Conservation (phyloP, 106 monocot species). For the Platanthera guangdongensis region DNA sequence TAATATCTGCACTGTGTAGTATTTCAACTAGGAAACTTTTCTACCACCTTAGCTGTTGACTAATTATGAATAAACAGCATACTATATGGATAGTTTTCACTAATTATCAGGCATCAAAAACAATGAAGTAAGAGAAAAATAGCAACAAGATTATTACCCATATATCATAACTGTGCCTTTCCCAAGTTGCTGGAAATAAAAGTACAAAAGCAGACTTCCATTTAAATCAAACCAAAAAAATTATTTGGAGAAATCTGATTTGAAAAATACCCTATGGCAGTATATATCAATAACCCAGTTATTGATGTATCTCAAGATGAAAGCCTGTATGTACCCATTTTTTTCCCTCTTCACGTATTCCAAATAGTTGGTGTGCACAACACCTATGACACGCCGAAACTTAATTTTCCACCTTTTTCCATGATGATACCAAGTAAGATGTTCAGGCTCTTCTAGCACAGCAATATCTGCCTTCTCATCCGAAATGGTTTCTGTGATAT, state of each 20-base stretch:
- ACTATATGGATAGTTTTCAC: not conserved
- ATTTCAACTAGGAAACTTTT: not conserved
- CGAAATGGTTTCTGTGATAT: constrained; percentile 64
- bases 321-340: constrained; percentile 57
- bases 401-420: constrained; percentile 84
- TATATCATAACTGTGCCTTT: not conserved
- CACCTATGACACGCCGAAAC: constrained; percentile 67
- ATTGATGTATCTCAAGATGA: constrained; percentile 64
- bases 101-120: not conserved
- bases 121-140: not conserved
- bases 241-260: not conserved
- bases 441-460: constrained; percentile 91
- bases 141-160: not conserved
- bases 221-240: not conserved
- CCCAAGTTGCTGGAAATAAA: not conserved
- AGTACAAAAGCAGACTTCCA: not conserved
- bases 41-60: not conserved
- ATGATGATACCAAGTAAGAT: constrained; percentile 95
- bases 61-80: not conserved
- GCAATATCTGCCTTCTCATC: constrained; percentile 78
- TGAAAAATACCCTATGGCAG: constrained; percentile 62
- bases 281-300: constrained; percentile 76
- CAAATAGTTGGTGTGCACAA: constrained; percentile 92
- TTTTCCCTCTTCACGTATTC: constrained; percentile 93
- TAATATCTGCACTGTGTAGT: not conserved